Conservation (phyloP, 2,329 filamentous ascomycete species). For the Zymoseptoria passerinii region DNA sequence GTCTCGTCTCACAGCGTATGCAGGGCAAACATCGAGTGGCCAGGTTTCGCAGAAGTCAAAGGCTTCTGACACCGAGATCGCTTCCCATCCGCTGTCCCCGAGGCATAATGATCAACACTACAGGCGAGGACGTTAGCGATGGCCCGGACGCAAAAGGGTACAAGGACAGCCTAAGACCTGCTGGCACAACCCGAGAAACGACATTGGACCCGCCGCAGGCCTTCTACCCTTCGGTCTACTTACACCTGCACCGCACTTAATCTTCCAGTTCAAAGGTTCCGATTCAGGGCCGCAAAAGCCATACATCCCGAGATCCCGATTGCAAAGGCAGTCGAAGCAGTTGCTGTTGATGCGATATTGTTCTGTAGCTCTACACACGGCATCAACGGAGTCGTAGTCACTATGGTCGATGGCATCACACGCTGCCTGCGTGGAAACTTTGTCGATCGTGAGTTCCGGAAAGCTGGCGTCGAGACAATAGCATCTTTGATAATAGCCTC, state of each 20-base stretch:
- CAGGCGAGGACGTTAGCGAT: too few relatives aligned
- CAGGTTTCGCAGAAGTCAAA: too few relatives aligned
- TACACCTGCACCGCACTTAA: not conserved
- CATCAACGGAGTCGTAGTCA: not conserved
- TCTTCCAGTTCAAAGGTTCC: not conserved
- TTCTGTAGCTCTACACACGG: not conserved
- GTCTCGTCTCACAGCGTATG: not conserved
- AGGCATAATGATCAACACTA: too few relatives aligned
- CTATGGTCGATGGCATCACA: not conserved
- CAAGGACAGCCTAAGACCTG: too few relatives aligned
- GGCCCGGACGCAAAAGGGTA: too few relatives aligned
- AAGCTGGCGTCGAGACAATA: not conserved
- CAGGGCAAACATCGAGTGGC: not conserved
- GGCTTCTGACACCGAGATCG: too few relatives aligned
- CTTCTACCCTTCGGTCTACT: not conserved
- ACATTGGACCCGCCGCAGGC: not conserved
- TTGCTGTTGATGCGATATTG: not conserved
- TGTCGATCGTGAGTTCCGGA: not conserved
- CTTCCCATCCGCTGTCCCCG: too few relatives aligned
- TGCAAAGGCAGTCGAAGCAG: not conserved
- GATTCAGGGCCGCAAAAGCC: not conserved
- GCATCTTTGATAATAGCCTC: not conserved
- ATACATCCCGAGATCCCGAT: not conserved
- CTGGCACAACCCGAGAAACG: too few relatives aligned
- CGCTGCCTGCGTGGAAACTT: not conserved